These are phyloP conservation scores for Alloteropsis semialata DNA, from an alignment of 176 grass and related monocot genomes.

Conservation along the genomic window DNA sequence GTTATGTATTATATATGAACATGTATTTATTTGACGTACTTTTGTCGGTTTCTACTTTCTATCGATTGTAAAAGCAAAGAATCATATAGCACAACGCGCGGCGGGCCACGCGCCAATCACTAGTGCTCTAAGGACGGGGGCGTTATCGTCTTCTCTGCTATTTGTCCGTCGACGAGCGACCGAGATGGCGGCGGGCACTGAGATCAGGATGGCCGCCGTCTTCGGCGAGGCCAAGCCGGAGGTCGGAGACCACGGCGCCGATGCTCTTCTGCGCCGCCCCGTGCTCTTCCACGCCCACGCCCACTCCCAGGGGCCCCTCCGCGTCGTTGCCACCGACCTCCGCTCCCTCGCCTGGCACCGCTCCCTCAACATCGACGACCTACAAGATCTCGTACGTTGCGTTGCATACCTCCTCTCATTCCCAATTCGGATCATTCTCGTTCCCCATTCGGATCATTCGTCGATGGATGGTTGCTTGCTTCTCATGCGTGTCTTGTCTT, in stretches of 20 bases:
- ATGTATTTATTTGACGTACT: too few relatives aligned
- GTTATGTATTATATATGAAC: too few relatives aligned
- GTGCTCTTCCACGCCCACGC: conserved; percentile 38
- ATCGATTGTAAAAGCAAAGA: too few relatives aligned
- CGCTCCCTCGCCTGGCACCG: conserved; percentile 57
- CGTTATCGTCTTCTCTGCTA: too few relatives aligned
- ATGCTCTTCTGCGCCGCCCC: neutral
- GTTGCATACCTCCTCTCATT: neutral
- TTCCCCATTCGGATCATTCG: neutral
- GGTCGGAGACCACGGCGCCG: neutral
- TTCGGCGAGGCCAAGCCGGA: conserved; percentile 57
- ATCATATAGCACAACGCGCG: too few relatives aligned
- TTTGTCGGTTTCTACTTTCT: too few relatives aligned
- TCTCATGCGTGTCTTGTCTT: neutral
- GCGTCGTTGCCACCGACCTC: conserved; percentile 63
- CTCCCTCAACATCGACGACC: conserved; percentile 49
- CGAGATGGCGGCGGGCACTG: neutral
- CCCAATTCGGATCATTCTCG: neutral
- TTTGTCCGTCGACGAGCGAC: too few relatives aligned
- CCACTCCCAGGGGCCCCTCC: conserved; percentile 25
- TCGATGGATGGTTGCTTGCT: too few relatives aligned
- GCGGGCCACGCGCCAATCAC: too few relatives aligned
- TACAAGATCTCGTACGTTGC: conserved; percentile 61
- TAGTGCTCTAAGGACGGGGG: too few relatives aligned
- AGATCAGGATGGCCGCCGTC: conserved; percentile 27